These are phyloP conservation scores for Cladorrhinum sp. DNA, from an alignment of 2,329 filamentous ascomycete species.

Conservation along the genomic window DNA sequence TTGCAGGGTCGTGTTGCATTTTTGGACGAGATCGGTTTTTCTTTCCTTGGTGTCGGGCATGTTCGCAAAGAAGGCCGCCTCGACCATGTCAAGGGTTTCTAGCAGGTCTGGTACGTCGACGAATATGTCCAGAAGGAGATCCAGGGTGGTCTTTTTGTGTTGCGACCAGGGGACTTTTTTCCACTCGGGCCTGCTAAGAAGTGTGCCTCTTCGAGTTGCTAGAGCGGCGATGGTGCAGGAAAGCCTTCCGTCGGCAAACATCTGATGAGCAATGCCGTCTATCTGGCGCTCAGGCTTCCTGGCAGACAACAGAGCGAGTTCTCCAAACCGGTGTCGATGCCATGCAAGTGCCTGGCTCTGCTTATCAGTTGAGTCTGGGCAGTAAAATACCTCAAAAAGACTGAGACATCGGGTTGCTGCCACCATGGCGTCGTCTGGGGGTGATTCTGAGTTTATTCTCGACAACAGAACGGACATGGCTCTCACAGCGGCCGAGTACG, in stretches of 20 bases:
- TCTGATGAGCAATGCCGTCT: not conserved
- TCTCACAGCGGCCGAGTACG: not conserved
- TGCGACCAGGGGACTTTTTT: not conserved
- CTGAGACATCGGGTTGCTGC: constrained; percentile 2
- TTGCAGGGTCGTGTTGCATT: not conserved
- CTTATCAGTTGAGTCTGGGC: not conserved
- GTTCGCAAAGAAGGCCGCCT: not conserved
- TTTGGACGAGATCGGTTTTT: not conserved
- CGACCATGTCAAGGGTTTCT: not conserved
- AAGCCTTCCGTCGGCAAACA: constrained; percentile 2
- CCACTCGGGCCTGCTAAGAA: constrained; percentile 1
- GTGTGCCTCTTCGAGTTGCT: not conserved
- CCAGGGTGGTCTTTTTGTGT: not conserved
- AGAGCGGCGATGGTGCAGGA: constrained; percentile 2
- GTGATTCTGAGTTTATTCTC: not conserved
- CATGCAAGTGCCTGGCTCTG: not conserved
- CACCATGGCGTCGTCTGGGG: not conserved
- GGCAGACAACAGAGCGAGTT: not conserved
- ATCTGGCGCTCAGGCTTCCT: not conserved
- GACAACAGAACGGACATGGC: not conserved
- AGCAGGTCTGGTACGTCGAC: not conserved
- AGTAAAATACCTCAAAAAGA: constrained; percentile 3
- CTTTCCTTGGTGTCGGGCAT: not conserved
- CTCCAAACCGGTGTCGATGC: constrained; percentile 4
- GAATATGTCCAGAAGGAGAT: constrained; percentile 1